Conservation (phyloP, 2,329 filamentous ascomycete species). For the Epichloe amarillans region DNA sequence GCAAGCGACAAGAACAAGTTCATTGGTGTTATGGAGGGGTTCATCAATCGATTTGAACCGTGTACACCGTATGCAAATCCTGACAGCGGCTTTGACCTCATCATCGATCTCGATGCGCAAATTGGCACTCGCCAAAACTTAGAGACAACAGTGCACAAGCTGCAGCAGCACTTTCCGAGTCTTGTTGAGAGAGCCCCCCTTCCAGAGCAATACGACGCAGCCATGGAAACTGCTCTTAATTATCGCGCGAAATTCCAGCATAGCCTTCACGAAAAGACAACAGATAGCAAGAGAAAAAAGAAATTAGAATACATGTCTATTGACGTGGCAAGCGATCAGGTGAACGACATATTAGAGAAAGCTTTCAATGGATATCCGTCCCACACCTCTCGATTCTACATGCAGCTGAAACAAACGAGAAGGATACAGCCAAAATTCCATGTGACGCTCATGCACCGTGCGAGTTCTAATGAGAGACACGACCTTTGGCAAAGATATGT, state of each 20-base stretch:
- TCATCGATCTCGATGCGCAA: conserved; percentile 74
- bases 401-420: conserved; percentile 55
- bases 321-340: conserved; percentile 27
- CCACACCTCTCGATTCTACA: conserved; percentile 47
- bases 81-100: conserved; percentile 67
- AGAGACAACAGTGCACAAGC: conserved; percentile 57
- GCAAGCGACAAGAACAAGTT: conserved; percentile 61
- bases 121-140: conserved; percentile 73
- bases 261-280: conserved; percentile 44
- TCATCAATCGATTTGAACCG: conserved; percentile 74
- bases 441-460: conserved; percentile 82
- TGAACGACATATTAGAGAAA: conserved; percentile 48
- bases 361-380: conserved; percentile 47
- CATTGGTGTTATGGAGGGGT: conserved; percentile 86
- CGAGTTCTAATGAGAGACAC: conserved; percentile 43
- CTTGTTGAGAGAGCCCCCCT: conserved; percentile 60
- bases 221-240: conserved; percentile 60
- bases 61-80: conserved; percentile 53
- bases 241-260: conserved; percentile 69
- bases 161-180: conserved; percentile 67
- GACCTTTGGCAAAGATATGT: conserved; percentile 65
- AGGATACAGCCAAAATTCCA: conserved; percentile 82
- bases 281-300: conserved; percentile 26
- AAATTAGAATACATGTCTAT: conserved; percentile 46
- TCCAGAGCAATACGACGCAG: conserved; percentile 61